phyloP scores from a whole-genome alignment of 164 flowering plant species.

The Macadamia integrifolia region DNA sequence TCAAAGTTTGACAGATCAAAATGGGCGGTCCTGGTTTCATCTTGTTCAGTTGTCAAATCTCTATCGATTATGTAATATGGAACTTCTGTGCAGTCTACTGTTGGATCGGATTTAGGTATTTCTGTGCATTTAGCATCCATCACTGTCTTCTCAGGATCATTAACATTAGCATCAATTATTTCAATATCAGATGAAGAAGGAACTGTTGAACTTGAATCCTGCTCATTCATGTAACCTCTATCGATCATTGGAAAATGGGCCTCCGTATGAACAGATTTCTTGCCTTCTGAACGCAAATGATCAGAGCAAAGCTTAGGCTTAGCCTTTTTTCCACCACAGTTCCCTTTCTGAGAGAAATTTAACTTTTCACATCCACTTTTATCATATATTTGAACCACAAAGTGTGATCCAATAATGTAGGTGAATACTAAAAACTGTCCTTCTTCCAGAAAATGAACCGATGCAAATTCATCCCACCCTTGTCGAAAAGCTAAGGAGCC shows the following conservation, averaged over 20 bases:
- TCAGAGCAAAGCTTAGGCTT: not conserved
- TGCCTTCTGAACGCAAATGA: slow-evolving; percentile 1
- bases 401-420: slow-evolving; percentile 31
- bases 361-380: slow-evolving; percentile 30
- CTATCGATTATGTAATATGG: slow-evolving; percentile 26
- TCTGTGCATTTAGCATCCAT: not conserved
- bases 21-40: slow-evolving; percentile 10
- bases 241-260: slow-evolving; percentile 5
- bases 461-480: slow-evolving; percentile 48
- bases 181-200: slow-evolving; percentile 10
- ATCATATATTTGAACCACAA: slow-evolving; percentile 33
- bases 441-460: slow-evolving; percentile 32
- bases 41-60: slow-evolving; percentile 7
- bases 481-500: slow-evolving; percentile 36
- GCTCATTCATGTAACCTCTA: slow-evolving; percentile 17
- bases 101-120: not conserved
- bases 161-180: not conserved
- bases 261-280: not conserved
- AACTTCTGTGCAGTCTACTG: slow-evolving; percentile 16
- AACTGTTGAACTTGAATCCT: slow-evolving; percentile 14
- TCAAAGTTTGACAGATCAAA: slow-evolving; percentile 30
- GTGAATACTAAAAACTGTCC: slow-evolving; percentile 43
- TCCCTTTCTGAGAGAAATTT: slow-evolving; percentile 16
- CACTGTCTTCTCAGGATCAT: slow-evolving; percentile 6
- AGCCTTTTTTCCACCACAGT: not conserved